Base-by-base conservation (phyloP, 306 rosid species). In the Prunus davidiana region DNA sequence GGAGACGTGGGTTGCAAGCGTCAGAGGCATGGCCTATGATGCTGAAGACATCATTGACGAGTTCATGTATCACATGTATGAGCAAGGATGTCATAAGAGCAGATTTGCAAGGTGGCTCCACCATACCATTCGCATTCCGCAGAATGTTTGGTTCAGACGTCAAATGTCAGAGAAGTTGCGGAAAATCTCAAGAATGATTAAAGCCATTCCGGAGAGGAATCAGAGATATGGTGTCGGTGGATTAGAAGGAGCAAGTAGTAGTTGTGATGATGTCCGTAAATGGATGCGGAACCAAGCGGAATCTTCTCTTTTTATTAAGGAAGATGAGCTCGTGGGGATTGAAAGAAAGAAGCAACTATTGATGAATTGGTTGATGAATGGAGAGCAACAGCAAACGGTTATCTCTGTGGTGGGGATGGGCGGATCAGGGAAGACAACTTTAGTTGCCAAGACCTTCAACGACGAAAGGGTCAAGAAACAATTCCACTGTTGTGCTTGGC, bases 11-110 rank as follows among this genome's bases (percentile, higher is more conserved):
- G 55, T 66, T 0, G 65, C 66, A 50, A 30, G 63, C 12, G 28
- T 76, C 0, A 38, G 73, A 38, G 74, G 57, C 12, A 25, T 76
- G 47, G 64, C 52, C 4, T 32, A 65, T 38, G 47, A 67, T 32
- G 67, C 56, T 27, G 74, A 67, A 67, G 80, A 76, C 15, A 45
- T 66, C 41, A 76, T 67, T 24, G 77, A 73, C 2, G 78, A 61
- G 30, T 74, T 62, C 70, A 27, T 62, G 61, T 70, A 70, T 11
- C 69, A 61, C 3, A 9, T 27, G 45, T 24, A 61, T 61, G 28
- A 73, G 11, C 60, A 25, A 28, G 27, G 67, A 38, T 38, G 9
- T 38, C 43, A 38, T 38, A 1, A 38, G 8, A 47, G 47, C 12
- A 25, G 2, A 55, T 8, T 55, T 55, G 5, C 60, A 55, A 55